Conservation (phyloP, 2,329 filamentous ascomycete genomes). For the Aspergillus bombycis region DNA sequence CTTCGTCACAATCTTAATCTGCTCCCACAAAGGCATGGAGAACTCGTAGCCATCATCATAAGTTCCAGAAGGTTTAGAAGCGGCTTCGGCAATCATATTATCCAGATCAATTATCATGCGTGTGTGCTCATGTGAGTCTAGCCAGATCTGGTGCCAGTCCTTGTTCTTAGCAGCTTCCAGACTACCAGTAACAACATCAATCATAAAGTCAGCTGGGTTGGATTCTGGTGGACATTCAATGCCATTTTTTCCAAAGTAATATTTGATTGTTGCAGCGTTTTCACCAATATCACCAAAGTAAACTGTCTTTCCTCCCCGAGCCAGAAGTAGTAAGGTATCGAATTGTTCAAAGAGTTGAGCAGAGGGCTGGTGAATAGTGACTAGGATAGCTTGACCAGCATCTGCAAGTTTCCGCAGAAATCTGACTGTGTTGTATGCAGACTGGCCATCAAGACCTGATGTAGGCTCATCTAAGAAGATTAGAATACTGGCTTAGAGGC, state of each 20-base stretch:
- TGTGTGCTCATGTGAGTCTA: constrained; percentile 62
- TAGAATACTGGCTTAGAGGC: constrained; percentile 67
- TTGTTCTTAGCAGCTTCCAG: constrained; percentile 49
- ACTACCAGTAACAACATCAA: constrained; percentile 52
- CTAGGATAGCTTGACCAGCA: constrained; percentile 69
- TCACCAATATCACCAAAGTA: constrained; percentile 72
- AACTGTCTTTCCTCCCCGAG: constrained; percentile 68
- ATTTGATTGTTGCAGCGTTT: constrained; percentile 63
- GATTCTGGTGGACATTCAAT: constrained; percentile 64
- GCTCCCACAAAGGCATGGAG: constrained; percentile 64
- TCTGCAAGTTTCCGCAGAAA: constrained; percentile 68
- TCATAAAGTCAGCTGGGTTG: constrained; percentile 65
- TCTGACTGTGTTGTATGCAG: constrained; percentile 66
- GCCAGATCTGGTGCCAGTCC: constrained; percentile 75
- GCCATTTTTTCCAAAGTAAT: constrained; percentile 68
- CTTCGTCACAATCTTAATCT: constrained; percentile 67
- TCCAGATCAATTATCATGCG: constrained; percentile 65
- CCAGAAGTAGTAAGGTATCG: constrained; percentile 69
- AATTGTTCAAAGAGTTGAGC: constrained; percentile 69
- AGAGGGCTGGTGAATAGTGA: constrained; percentile 72
- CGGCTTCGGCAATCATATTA: constrained; percentile 56
- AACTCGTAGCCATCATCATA: constrained; percentile 59
- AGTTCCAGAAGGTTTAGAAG: constrained; percentile 47
- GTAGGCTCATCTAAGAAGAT: constrained; percentile 74
- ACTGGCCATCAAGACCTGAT: constrained; percentile 68